Evolutionary conservation across 768 basidiomycete species (phyloP), one percentile per base, ranked within the genome.

Genomic region (Phylloporus rhodoxanthus): DNA sequence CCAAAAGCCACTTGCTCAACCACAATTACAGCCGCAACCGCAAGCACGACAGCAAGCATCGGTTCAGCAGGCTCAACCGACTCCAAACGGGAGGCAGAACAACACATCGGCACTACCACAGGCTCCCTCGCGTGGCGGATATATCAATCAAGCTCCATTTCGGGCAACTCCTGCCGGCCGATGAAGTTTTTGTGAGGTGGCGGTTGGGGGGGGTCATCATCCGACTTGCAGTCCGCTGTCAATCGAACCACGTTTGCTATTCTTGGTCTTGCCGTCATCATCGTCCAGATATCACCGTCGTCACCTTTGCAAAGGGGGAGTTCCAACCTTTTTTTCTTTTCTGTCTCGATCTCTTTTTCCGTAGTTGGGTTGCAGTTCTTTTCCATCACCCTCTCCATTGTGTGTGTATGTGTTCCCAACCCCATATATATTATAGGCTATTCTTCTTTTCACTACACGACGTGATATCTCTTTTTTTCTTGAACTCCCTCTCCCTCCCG

Each of bases 1-100:
- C 50, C 72, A 73, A 50, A 71, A 68, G 33, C 56, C 64, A 15
- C 58, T 61, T 42, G 58, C 59, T 57, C 67, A 66, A 43, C 64
- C 64, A 38, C 54, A 61, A 33, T 55, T 52, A n/a, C 60, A 55
- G 10, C 43, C 44, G 4, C 57, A 60, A 45, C n/a, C 51, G 30
- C 68, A 69, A 33, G 37, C 36, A 46, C 65, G 61, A 42, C 68
- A 66, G 52, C 64, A 66, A 50, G 51, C 56, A 20, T 41, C 55
- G 9, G 46, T 30, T 30, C 69, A 67, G 38, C 59, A 55, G 26
- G 49, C 38, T 8, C 68, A 65, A 44, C 51, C 48, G 14, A 23
- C 20, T 36, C 61, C 56, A 40, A 67, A 67, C 23, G 63, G 66
- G 26, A 61, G 68, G 28, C 67, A 61, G 46, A 66, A 49, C 20